A percentile compares a stretch with the other conserved stretches of the same genome.
phyloP scores from a whole-genome alignment of 2,329 filamentous ascomycete species.

The Fusarium sp. region DNA sequence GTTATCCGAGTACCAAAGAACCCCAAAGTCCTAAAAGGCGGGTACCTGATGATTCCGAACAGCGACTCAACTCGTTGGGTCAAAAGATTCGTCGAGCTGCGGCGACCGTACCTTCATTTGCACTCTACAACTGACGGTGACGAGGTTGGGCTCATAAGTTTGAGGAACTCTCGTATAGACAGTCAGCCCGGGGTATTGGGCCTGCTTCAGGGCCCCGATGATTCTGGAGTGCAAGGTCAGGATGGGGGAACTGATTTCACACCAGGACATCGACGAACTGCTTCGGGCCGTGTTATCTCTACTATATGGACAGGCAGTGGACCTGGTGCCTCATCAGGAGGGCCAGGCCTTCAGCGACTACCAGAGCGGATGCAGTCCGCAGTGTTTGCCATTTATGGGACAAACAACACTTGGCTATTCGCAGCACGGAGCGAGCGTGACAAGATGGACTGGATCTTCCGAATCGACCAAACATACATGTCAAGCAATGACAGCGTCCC shows the following conservation, averaged over 20 bases:
- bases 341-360: constrained; percentile 60
- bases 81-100: constrained; percentile 90
- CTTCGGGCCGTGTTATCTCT: constrained; percentile 64
- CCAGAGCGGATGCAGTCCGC: constrained; percentile 71
- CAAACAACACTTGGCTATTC: constrained; percentile 95
- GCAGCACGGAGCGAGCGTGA: constrained; percentile 88
- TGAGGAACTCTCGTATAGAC: constrained; percentile 91
- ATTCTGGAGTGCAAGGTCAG: constrained; percentile 49
- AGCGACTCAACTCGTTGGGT: constrained; percentile 86
- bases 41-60: constrained; percentile 87
- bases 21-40: constrained; percentile 81
- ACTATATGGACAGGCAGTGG: constrained; percentile 64
- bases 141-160: constrained; percentile 87
- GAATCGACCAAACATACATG: constrained; percentile 84
- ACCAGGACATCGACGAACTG: constrained; percentile 60
- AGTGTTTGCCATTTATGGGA: constrained; percentile 94
- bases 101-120: constrained; percentile 90
- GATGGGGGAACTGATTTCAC: constrained; percentile 52
- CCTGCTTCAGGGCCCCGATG: constrained; percentile 68
- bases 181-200: constrained; percentile 88
- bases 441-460: constrained; percentile 97
- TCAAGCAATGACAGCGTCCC: constrained; percentile 57
- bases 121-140: constrained; percentile 88
- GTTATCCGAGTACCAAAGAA: constrained; percentile 85
- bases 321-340: constrained; percentile 44